Percentiles rank a stretch among this genome's conserved stretches.
Conservation (phyloP, 2,329 filamentous ascomycete species). For the Fusarium graminum region DNA sequence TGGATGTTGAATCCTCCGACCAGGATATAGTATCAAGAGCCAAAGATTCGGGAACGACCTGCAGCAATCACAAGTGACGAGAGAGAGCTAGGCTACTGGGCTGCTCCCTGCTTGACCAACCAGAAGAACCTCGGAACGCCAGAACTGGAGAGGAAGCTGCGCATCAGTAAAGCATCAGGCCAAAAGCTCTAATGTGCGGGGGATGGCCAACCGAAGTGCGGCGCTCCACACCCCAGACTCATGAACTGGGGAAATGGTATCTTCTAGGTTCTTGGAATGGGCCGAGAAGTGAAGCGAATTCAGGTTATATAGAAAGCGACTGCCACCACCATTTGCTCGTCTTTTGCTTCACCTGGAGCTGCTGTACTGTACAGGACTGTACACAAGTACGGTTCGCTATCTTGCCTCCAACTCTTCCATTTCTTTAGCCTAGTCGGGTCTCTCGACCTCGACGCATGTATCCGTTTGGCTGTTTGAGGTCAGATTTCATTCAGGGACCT, state of each 20-base stretch:
- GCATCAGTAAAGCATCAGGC: conserved; percentile 45
- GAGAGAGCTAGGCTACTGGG: conserved; percentile 3
- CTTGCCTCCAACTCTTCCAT: conserved; percentile 24
- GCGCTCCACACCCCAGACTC: conserved; percentile 46
- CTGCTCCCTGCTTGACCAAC: conserved; percentile 31
- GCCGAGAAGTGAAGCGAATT: conserved; percentile 6
- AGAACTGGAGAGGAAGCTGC: conserved; percentile 29
- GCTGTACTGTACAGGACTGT: conserved; percentile 18
- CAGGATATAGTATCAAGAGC: conserved; percentile 15
- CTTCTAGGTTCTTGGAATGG: conserved; percentile 24
- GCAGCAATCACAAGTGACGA: conserved; percentile 30
- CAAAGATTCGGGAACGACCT: conserved; percentile 1
- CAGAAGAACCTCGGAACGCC: conserved; percentile 31
- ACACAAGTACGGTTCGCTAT: conserved; percentile 28
- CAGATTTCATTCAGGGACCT: conserved; percentile 19
- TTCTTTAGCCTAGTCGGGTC: conserved; percentile 11
- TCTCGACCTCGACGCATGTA: conserved; percentile 32
- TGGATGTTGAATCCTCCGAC: conserved; percentile 25
- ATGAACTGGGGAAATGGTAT: conserved; percentile 29
- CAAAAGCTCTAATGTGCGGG: conserved; percentile 44
- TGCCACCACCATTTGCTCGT: conserved; percentile 32
- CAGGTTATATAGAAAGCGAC: conserved; percentile 46
- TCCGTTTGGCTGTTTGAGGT: conserved; percentile 22
- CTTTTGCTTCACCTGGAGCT: conserved; percentile 42
- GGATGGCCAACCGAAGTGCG: conserved; percentile 41